These are phyloP conservation scores for Saturnispora galanensis DNA, from an alignment of 805 yeast genomes.

Conservation along the genomic window DNA sequence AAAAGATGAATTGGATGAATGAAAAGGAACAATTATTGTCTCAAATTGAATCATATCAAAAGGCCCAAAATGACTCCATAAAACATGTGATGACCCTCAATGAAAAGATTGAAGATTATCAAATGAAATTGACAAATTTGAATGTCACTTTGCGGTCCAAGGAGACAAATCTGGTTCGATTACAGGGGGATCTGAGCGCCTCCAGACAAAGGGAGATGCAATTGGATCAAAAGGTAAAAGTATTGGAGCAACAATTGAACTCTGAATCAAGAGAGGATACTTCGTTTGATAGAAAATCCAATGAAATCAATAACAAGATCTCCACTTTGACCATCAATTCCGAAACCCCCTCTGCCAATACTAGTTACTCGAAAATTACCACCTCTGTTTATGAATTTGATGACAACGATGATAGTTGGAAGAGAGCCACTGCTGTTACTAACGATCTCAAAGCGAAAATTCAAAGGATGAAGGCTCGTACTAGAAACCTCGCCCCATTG, in stretches of 20 bases:
- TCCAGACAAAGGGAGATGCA: conserved; percentile 38
- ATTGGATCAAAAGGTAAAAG: conserved; percentile 17
- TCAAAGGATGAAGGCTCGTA: conserved; percentile 74
- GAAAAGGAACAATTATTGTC: conserved; percentile 24
- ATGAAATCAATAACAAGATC: conserved; percentile 25
- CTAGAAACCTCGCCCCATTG: conserved; percentile 10
- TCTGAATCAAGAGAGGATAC: not conserved
- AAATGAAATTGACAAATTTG: conserved; percentile 42
- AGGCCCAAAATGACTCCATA: conserved; percentile 24
- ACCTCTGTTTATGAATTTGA: conserved; percentile 28
- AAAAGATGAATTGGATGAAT: conserved; percentile 40
- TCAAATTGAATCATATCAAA: conserved; percentile 22
- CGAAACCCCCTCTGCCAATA: conserved; percentile 13
- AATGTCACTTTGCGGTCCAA: conserved; percentile 49
- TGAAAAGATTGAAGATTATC: conserved; percentile 31
- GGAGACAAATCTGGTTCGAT: conserved; percentile 56
- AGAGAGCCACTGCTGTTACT: conserved; percentile 83
- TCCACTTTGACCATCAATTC: conserved; percentile 26
- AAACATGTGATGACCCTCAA: conserved; percentile 29
- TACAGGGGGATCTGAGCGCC: conserved; percentile 52
- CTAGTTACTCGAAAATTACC: conserved; percentile 7
- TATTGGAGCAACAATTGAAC: conserved; percentile 12
- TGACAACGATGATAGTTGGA: conserved; percentile 65
- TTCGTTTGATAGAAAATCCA: conserved; percentile 9
- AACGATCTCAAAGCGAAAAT: conserved; percentile 77